These are phyloP conservation scores for Tuber indicum DNA, from an alignment of 495 filamentous ascomycete species.

Conservation along the genomic window DNA sequence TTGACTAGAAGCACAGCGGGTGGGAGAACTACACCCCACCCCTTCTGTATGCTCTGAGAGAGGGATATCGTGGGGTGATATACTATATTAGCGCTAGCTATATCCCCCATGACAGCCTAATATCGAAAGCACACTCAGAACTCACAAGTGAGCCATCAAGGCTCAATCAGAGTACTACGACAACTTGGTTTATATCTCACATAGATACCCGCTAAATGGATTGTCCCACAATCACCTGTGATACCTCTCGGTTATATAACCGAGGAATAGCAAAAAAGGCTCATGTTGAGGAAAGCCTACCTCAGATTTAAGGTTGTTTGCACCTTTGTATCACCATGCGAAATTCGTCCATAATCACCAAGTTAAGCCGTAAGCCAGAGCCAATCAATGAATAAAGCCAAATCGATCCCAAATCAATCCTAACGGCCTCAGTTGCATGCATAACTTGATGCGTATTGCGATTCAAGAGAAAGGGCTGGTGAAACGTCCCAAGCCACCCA, in stretches of 20 bases:
- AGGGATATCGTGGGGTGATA: not conserved
- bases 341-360: not conserved
- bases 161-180: not conserved
- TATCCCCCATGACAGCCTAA: not conserved
- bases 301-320: not conserved
- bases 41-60: not conserved
- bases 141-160: not conserved
- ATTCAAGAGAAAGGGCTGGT: not conserved
- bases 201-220: not conserved
- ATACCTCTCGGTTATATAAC: not conserved
- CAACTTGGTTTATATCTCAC: not conserved
- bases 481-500: not conserved
- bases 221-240: not conserved
- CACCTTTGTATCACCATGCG: too few relatives aligned
- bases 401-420: not conserved
- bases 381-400: not conserved
- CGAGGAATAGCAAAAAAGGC: not conserved
- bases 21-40: not conserved
- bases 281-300: not conserved
- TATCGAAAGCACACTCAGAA: not conserved
- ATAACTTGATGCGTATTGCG: not conserved
- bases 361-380: not conserved
- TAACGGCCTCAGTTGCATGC: not conserved
- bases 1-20: not conserved
- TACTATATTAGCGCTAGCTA: not conserved